Evolutionary conservation across 345 rosid genomes (phyloP).

Genomic region (Erucastrum elatum): DNA sequence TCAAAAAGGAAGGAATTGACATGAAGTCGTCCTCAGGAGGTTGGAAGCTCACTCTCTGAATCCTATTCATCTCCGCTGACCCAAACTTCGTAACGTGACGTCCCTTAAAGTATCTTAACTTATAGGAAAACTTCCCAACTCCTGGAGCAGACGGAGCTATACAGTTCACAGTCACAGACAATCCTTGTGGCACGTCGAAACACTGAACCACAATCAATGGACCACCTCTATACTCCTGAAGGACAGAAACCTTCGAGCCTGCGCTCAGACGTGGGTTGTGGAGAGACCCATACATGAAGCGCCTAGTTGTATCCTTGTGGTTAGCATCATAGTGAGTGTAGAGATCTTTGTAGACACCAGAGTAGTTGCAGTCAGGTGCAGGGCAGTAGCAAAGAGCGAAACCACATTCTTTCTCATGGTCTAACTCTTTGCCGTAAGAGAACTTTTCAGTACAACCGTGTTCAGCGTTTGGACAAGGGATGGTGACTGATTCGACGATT

Average conservation of each 20-base stretch:
- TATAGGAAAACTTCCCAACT: not conserved
- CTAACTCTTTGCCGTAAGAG: not conserved
- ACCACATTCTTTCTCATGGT: not conserved
- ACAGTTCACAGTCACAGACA: slow-evolving; percentile 22
- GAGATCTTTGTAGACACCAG: not conserved
- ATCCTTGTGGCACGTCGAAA: slow-evolving; percentile 14
- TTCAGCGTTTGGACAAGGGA: not conserved
- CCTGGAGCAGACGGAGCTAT: slow-evolving; percentile 1
- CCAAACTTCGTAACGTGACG: not conserved
- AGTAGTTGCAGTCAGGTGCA: not conserved
- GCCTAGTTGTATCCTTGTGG: not conserved
- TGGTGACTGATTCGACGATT: not conserved
- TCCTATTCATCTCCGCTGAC: not conserved
- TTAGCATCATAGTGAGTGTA: not conserved
- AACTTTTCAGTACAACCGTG: not conserved
- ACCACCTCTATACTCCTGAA: not conserved
- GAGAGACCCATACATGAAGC: not conserved
- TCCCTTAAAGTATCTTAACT: not conserved
- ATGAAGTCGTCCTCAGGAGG: not conserved
- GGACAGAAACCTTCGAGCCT: not conserved
- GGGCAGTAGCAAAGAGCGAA: not conserved
- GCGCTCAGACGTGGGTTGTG: fast-evolving
- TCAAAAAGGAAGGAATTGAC: not conserved
- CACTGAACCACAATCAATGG: slow-evolving; percentile 34
- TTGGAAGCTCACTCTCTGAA: not conserved